Evolutionary conservation across 1,284 basidiomycete species (phyloP).

Genomic region (Gymnopus androsaceus): DNA sequence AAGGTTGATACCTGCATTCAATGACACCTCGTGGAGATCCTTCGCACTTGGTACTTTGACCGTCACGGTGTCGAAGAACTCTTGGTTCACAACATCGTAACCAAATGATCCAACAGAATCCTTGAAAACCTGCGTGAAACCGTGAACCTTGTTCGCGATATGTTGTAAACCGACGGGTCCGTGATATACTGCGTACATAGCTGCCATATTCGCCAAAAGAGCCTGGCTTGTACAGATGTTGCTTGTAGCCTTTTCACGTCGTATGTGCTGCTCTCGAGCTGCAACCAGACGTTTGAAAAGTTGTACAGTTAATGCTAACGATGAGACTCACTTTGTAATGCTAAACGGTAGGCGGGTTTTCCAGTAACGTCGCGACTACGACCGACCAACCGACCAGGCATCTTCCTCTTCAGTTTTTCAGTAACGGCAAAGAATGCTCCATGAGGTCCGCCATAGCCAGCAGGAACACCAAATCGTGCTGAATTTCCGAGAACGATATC

Average conservation of each 20-base stretch:
- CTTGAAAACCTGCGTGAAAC: conserved; percentile 83
- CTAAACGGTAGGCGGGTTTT: conserved; percentile 87
- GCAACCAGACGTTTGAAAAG: conserved; percentile 3
- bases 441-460: conserved; percentile 90
- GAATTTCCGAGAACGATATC: conserved; percentile 96
- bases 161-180: conserved; percentile 85
- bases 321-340: conserved; percentile 81
- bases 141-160: conserved; percentile 90
- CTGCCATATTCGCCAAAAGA: conserved; percentile 94
- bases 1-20: conserved; percentile 79
- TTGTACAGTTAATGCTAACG: conserved; percentile 12
- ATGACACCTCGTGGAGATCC: conserved; percentile 71
- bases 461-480: conserved; percentile 92
- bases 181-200: conserved; percentile 98
- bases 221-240: conserved; percentile 95
- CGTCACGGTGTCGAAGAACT: conserved; percentile 95
- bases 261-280: conserved; percentile 96
- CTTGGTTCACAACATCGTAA: conserved; percentile 62
- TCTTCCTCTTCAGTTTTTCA: conserved; percentile 93
- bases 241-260: conserved; percentile 93
- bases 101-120: conserved; percentile 72
- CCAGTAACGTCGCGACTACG: conserved; percentile 85
- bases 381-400: conserved; percentile 95
- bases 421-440: conserved; percentile 96
- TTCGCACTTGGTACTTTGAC: conserved; percentile 75